Percentiles rank a stretch among this genome's conserved stretches.
phyloP scores from a whole-genome alignment of 2,329 filamentous ascomycete species.

The Penicillium glabrum region DNA sequence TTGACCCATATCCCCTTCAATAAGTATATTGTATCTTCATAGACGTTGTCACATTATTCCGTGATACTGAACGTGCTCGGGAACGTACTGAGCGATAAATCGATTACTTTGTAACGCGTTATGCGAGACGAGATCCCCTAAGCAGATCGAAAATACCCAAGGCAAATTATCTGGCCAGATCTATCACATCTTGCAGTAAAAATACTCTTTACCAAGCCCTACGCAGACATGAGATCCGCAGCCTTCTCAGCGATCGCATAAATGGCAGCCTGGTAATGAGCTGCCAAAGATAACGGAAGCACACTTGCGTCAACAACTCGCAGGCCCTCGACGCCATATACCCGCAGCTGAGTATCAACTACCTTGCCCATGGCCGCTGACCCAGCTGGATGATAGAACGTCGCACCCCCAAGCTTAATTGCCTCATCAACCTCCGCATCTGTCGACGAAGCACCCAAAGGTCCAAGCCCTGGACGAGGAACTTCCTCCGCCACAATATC shows the following conservation, averaged over 20 bases:
- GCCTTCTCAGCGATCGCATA: constrained; percentile 22
- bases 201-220: neutral
- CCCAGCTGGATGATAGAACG: neutral
- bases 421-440: neutral
- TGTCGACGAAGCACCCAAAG: neutral
- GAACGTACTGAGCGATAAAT: too few species aligned
- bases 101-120: too few species aligned
- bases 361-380: constrained; percentile 1
- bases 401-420: neutral
- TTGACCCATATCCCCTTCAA: too few species aligned
- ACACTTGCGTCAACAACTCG: constrained; percentile 29
- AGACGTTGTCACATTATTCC: too few species aligned
- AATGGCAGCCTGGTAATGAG: constrained; percentile 19
- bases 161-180: neutral
- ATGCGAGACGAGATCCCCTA: too few species aligned
- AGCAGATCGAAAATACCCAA: neutral
- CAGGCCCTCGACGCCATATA: constrained; percentile 19
- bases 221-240: neutral
- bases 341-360: constrained; percentile 12
- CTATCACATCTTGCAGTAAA: neutral
- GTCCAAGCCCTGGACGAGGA: neutral
- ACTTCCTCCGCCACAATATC: neutral
- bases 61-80: too few species aligned
- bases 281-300: constrained; percentile 17
- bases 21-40: too few species aligned